Conservation (phyloP, 768 basidiomycete genomes). For the Kwoniella sp. region DNA sequence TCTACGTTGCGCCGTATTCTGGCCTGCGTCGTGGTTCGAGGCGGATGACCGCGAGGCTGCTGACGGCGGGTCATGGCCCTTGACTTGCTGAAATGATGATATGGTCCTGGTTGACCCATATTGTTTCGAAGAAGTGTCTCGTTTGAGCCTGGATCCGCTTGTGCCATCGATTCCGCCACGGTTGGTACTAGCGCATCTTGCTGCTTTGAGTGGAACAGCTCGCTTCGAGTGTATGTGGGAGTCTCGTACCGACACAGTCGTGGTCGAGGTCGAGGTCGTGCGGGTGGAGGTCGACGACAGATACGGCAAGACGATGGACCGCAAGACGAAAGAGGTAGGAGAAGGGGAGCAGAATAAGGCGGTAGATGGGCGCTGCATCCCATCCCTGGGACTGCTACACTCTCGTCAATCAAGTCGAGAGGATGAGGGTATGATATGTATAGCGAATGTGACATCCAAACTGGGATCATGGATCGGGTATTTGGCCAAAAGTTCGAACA, state of each 20-base stretch:
- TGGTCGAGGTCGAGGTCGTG: background rate
- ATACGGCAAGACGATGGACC: constrained; percentile 39
- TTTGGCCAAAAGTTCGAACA: background rate
- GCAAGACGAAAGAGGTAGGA: constrained; percentile 1
- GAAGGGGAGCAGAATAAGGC: background rate
- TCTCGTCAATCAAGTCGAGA: background rate
- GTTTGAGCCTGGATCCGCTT: background rate
- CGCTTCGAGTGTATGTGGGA: background rate
- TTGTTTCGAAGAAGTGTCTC: background rate
- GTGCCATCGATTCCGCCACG: too few relatives aligned
- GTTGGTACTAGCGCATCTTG: background rate
- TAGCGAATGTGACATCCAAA: background rate
- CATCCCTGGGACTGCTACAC: constrained; percentile 28
- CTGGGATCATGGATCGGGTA: background rate
- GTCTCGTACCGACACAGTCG: background rate
- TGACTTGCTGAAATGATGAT: constrained; percentile 12
- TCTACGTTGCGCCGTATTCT: background rate
- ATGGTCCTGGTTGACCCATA: background rate
- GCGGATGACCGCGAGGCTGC: background rate
- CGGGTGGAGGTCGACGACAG: constrained; percentile 7
- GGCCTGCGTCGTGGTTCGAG: background rate
- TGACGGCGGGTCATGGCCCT: constrained; percentile 21
- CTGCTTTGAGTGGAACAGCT: background rate
- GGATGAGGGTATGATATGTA: background rate
- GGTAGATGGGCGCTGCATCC: constrained; percentile 33